A percentile compares a stretch with the other conserved stretches of the same genome.
Conservation (phyloP, 352 stramenopile species). For the Pseudoperonospora humuli region DNA sequence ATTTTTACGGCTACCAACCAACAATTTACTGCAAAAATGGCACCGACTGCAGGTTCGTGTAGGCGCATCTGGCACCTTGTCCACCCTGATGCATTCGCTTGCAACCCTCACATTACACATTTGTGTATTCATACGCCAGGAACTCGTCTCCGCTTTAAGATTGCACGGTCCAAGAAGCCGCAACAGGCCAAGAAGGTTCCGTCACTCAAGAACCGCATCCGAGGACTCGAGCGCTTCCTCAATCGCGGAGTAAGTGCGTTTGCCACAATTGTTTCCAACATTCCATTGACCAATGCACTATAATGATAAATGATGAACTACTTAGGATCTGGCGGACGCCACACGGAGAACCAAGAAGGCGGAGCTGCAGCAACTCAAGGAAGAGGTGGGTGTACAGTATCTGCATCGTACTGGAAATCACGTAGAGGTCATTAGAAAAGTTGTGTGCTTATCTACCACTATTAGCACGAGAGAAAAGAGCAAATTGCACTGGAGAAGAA, state of each 20-base stretch:
- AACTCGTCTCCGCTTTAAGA: slow-evolving; percentile 68
- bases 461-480: slow-evolving; percentile 39
- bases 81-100: background rate
- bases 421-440: too few relatives aligned
- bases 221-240: slow-evolving; percentile 69
- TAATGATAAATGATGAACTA: too few relatives aligned
- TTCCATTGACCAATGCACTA: too few relatives aligned
- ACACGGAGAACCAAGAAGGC: slow-evolving; percentile 37
- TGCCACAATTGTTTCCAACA: background rate
- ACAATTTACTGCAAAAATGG: slow-evolving; percentile 19
- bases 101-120: background rate
- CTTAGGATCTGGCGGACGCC: slow-evolving; percentile 35
- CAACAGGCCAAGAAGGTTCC: slow-evolving; percentile 57
- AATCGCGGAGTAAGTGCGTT: slow-evolving; percentile 40
- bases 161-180: slow-evolving; percentile 42
- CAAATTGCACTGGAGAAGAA: slow-evolving; percentile 54
- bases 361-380: slow-evolving; percentile 40
- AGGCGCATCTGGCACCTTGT: background rate
- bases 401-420: background rate
- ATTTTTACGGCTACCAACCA: too few relatives aligned
- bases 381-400: slow-evolving; percentile 27
- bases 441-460: too few relatives aligned
- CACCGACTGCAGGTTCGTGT: slow-evolving; percentile 40
- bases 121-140: slow-evolving; percentile 18
- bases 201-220: slow-evolving; percentile 81